Conservation (phyloP, 805 yeast species). For the Naumovozyma dairenensis region DNA sequence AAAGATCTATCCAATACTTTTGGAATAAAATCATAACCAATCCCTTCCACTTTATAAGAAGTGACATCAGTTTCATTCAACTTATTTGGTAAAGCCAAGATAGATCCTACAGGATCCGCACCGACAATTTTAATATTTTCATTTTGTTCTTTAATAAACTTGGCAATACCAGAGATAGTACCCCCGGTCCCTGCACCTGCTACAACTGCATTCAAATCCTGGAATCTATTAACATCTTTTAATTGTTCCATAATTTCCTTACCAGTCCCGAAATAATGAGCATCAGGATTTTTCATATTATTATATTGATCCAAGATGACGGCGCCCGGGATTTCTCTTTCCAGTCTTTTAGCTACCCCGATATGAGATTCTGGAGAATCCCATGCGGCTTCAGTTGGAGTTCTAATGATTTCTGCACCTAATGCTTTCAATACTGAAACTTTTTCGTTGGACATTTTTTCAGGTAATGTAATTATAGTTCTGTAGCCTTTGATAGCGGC, state of each 20-base stretch:
- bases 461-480: slow-evolving; percentile 81
- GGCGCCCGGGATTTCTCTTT: slow-evolving; percentile 76
- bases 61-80: slow-evolving; percentile 45
- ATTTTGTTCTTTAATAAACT: slow-evolving; percentile 63
- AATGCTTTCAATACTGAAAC: slow-evolving; percentile 80
- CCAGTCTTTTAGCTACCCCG: slow-evolving; percentile 75
- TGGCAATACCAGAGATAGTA: slow-evolving; percentile 75
- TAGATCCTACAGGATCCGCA: slow-evolving; percentile 84
- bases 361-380: slow-evolving; percentile 86
- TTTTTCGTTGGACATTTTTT: slow-evolving; percentile 86
- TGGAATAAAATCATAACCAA: slow-evolving; percentile 83
- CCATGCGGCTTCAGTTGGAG: slow-evolving; percentile 90
- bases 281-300: slow-evolving; percentile 69
- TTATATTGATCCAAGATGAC: slow-evolving; percentile 78
- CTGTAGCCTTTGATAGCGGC: slow-evolving; percentile 85
- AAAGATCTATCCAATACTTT: slow-evolving; percentile 58
- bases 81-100: slow-evolving; percentile 68
- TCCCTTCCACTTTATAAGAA: slow-evolving; percentile 79
- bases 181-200: slow-evolving; percentile 97
- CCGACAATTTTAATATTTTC: slow-evolving; percentile 54
- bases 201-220: slow-evolving; percentile 61
- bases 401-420: slow-evolving; percentile 85
- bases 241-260: slow-evolving; percentile 79
- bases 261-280: slow-evolving; percentile 80
- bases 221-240: slow-evolving; percentile 29